These are phyloP conservation scores for Quercus robur DNA, from an alignment of 306 rosid species.

Conservation along the genomic window DNA sequence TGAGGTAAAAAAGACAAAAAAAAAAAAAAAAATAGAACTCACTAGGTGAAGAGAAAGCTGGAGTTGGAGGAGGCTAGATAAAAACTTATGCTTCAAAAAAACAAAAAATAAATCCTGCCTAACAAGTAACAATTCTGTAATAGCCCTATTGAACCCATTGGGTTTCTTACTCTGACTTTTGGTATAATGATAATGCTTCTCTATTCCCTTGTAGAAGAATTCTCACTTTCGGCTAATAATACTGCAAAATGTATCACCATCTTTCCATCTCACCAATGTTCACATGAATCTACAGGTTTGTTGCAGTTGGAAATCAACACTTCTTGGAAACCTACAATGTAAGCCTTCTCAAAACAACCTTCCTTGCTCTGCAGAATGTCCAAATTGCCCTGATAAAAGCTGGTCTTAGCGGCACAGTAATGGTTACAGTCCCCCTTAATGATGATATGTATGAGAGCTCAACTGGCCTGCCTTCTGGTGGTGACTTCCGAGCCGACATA, in stretches of 20 bases:
- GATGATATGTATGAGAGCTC: slow-evolving; percentile 38
- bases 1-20: too few relatives aligned
- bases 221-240: slow-evolving; percentile 1
- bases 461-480: slow-evolving; percentile 38
- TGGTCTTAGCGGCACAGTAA: slow-evolving; percentile 37
- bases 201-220: neutral
- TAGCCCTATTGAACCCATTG: neutral
- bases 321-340: slow-evolving; percentile 49
- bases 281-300: slow-evolving; percentile 37
- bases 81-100: neutral
- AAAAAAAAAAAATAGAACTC: too few relatives aligned
- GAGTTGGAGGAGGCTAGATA: neutral
- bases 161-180: neutral
- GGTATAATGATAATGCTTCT: neutral
- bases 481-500: slow-evolving; percentile 50
- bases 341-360: slow-evolving; percentile 41
- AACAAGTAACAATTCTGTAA: neutral
- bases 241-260: neutral
- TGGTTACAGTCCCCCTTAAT: slow-evolving; percentile 41
- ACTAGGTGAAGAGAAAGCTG: neutral
- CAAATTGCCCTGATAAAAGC: slow-evolving; percentile 48
- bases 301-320: slow-evolving; percentile 56
- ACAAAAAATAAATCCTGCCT: neutral
- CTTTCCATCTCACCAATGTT: neutral
- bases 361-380: slow-evolving; percentile 46